Evolutionary conservation across 345 rosid species (phyloP), one percentile per base, ranked within the genome.

Genomic region (Durio zibethinus): DNA sequence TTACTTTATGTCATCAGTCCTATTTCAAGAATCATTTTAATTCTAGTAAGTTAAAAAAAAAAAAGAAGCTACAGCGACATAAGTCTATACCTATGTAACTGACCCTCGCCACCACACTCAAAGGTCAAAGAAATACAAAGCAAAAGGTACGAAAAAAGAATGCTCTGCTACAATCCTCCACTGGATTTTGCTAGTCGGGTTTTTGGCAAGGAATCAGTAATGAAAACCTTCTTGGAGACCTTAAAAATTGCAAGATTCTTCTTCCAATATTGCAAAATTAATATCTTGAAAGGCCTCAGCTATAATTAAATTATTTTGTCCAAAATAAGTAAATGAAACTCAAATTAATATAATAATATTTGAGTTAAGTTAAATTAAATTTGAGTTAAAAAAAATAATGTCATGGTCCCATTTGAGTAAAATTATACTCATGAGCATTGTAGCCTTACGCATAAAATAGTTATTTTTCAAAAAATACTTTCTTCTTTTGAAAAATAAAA

Each of bases 171-270:
- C 89, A 43, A 88, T 79, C 82, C 90, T 78, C n/a, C 93, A 85
- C 79, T 89, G 96, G 77, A 91, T 84, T 82, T 91, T 91, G 50
- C 92, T 92, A 0, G 87, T 83, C 2, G 93, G 1, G 96, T 87
- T 64, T 89, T 88, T 0, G 92, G 93, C 43, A 91, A 43, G 0
- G 85, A 80, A 52, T 86, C 88, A 0, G 96, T 73, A 71, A 88
- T 45, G 86, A 89, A 91, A 4, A 87, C 92, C 78, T 81, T 91
- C 87, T 91, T 91, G 0, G 96, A 92, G 40, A 88, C 93, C 85
- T 95, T 93, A 90, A 95, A 95, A 75, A 86, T 77, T 35, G 98
- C 97, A 1, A 95, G 85, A 73, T 92, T 93, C 87, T 82, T 93
- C 89, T 83, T 91, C 84, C 98, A 90, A 75, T 83, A 88, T 40